Evolutionary conservation across 2,329 filamentous ascomycete genomes (phyloP).

Genomic region (Teratosphaeria gauchensis): DNA sequence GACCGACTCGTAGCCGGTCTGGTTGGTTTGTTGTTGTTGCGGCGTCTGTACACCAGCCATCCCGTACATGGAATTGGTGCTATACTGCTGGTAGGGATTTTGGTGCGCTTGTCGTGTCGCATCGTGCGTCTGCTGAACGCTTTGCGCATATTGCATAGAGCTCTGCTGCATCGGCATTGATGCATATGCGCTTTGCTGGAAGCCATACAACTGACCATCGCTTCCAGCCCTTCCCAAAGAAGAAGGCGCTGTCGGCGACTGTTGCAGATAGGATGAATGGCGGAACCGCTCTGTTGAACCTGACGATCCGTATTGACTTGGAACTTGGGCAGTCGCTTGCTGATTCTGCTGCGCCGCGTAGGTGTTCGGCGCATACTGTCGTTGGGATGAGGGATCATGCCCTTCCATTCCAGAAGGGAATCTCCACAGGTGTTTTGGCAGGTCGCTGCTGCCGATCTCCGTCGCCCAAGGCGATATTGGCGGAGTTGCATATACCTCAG

Average conservation of each 20-base stretch:
- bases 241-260: conserved; percentile 34
- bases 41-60: conserved; percentile 54
- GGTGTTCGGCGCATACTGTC: conserved; percentile 24
- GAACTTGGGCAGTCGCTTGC: conserved; percentile 23
- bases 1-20: conserved; percentile 62
- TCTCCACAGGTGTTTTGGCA: conserved; percentile 9
- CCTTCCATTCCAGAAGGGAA: conserved; percentile 24
- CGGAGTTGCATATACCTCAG: conserved; percentile 24
- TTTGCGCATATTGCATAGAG: conserved; percentile 46
- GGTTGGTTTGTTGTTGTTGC: conserved; percentile 34
- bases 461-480: conserved; percentile 23
- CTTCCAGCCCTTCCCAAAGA: conserved; percentile 28
- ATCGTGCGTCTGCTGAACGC: conserved; percentile 40
- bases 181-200: conserved; percentile 47
- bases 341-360: conserved; percentile 20
- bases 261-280: conserved; percentile 35
- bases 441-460: conserved; percentile 11
- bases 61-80: conserved; percentile 68
- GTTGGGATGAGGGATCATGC: conserved; percentile 23
- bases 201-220: conserved; percentile 36
- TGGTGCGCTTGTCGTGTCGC: conserved; percentile 42
- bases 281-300: conserved; percentile 40
- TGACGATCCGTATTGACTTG: conserved; percentile 34
- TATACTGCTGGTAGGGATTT: conserved; percentile 49
- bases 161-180: conserved; percentile 43